A percentile compares a stretch with the other conserved stretches of the same genome.
phyloP scores from a whole-genome alignment of 2,329 filamentous ascomycete species.

The Sporothrix brunneoviolacea region DNA sequence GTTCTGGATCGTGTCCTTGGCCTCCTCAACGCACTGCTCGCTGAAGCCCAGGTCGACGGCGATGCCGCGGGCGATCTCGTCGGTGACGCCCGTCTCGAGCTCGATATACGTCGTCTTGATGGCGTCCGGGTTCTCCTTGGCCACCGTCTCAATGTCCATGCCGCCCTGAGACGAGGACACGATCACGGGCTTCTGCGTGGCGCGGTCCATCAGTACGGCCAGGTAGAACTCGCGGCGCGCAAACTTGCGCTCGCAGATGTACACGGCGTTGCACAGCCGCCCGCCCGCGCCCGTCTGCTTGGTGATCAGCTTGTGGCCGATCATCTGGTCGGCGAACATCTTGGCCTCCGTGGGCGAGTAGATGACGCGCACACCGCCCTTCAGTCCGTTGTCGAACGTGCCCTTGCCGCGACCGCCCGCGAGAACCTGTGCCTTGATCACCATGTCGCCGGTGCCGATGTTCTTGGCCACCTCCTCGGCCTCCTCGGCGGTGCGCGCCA shows the following conservation, averaged over 20 bases:
- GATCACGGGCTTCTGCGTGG: constrained; percentile 84
- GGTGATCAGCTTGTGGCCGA: constrained; percentile 98
- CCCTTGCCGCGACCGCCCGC: constrained; percentile 97
- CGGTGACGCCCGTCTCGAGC: constrained; percentile 91
- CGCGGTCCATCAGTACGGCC: constrained; percentile 95
- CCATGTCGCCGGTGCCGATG: constrained; percentile 92
- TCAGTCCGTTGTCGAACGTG: constrained; percentile 95
- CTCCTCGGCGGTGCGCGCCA: constrained; percentile 76
- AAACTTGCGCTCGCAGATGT: constrained; percentile 99
- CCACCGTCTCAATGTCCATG: constrained; percentile 98
- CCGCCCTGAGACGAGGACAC: constrained; percentile 97
- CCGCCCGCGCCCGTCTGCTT: constrained; percentile 96
- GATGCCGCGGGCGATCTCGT: constrained; percentile 87
- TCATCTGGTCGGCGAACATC: constrained; percentile 99
- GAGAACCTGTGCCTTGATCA: constrained; percentile 99
- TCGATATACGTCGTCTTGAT: constrained; percentile 92
- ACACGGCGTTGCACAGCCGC: constrained; percentile 93
- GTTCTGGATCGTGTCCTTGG: constrained; percentile 95
- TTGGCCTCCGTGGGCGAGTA: constrained; percentile 95
- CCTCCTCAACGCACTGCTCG: constrained; percentile 93
- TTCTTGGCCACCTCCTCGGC: constrained; percentile 86
- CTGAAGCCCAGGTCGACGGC: constrained; percentile 92
- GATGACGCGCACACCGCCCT: constrained; percentile 96
- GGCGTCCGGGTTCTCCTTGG: constrained; percentile 94
- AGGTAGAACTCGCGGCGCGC: constrained; percentile 98